These are phyloP conservation scores for Aphanomyces cochlioides DNA, from an alignment of 352 stramenopile species.

Conservation along the genomic window DNA sequence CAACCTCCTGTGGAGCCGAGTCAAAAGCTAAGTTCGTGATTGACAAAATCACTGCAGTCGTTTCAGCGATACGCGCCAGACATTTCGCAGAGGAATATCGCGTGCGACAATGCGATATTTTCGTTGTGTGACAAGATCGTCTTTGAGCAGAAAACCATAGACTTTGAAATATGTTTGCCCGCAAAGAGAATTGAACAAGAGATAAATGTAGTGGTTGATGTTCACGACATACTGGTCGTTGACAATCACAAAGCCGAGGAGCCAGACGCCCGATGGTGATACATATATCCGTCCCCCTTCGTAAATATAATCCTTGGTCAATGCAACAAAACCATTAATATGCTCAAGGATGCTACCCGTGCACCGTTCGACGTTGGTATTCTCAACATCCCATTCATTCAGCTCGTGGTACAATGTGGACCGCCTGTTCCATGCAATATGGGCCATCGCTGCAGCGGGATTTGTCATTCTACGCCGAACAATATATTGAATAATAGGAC, in stretches of 20 bases:
- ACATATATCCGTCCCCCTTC: neutral
- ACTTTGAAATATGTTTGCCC: neutral
- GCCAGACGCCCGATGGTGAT: conserved; percentile 4
- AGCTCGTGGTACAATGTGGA: conserved; percentile 2
- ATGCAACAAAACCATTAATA: neutral
- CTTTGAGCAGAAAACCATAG: conserved; percentile 9
- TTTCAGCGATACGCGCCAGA: neutral
- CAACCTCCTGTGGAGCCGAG: too few species aligned
- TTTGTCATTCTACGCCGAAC: neutral
- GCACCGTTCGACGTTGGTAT: neutral
- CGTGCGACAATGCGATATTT: neutral
- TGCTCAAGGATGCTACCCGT: neutral
- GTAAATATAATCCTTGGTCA: neutral
- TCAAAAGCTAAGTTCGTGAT: neutral
- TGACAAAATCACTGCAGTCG: neutral
- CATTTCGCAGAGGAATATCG: neutral
- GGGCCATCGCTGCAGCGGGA: neutral
- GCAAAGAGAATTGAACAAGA: neutral
- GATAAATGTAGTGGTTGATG: conserved; percentile 8
- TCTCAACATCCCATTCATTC: neutral
- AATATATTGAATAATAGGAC: neutral
- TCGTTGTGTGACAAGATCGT: neutral
- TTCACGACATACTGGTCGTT: neutral
- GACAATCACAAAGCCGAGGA: conserved; percentile 12
- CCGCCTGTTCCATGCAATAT: neutral